phyloP scores from a whole-genome alignment of 257 asterid species.

The Rauvolfia tetraphylla region DNA sequence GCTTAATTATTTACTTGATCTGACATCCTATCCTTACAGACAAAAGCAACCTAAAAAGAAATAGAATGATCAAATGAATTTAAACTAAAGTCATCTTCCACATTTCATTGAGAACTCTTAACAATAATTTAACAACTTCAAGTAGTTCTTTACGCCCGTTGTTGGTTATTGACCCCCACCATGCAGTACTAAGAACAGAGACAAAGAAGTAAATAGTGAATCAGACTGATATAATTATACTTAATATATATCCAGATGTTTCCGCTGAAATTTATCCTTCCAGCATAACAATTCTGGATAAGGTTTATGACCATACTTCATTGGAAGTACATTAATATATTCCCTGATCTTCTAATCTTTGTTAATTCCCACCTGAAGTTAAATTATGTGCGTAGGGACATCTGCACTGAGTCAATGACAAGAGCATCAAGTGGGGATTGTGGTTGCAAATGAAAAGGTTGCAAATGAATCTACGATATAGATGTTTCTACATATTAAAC shows the following conservation, averaged over 20 bases:
- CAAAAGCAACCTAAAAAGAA: too few species aligned
- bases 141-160: too few species aligned
- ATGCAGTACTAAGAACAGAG: background rate
- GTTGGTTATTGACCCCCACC: background rate
- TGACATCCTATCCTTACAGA: too few species aligned
- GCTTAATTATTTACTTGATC: too few species aligned
- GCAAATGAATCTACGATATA: background rate
- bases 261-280: too few species aligned
- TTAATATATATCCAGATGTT: too few species aligned
- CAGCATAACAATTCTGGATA: background rate
- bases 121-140: background rate
- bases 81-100: constrained; percentile 5
- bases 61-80: too few species aligned
- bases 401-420: too few species aligned
- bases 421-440: too few species aligned
- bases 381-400: background rate
- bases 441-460: too few species aligned
- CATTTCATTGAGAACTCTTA: background rate
- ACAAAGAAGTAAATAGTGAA: too few species aligned
- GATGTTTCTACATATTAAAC: background rate
- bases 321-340: background rate
- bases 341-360: background rate
- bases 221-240: too few species aligned
- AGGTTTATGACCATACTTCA: background rate
- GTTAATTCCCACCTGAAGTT: background rate